phyloP scores from a whole-genome alignment of 2,329 filamentous ascomycete species.

The Exophiala sideris region DNA sequence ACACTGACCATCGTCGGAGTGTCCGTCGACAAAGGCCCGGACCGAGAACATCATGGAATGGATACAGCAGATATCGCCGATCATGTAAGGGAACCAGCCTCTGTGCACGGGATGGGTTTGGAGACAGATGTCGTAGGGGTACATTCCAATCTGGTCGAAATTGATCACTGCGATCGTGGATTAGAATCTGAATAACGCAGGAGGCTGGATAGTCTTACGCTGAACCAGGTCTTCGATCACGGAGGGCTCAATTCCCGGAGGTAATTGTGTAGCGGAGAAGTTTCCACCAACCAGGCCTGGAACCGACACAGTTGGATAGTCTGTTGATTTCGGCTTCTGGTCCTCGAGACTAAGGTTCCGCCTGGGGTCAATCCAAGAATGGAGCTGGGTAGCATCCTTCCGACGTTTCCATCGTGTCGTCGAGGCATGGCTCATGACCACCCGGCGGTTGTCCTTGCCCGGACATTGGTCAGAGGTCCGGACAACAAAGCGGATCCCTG shows the following conservation, averaged over 20 bases:
- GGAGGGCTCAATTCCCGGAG: slow-evolving; percentile 1
- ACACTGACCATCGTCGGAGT: not conserved
- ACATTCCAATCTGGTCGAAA: not conserved
- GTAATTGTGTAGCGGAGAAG: not conserved
- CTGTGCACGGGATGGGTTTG: slow-evolving; percentile 3
- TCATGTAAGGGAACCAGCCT: slow-evolving; percentile 7
- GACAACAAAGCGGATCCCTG: slow-evolving; percentile 1
- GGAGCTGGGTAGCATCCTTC: not conserved
- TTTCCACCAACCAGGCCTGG: not conserved
- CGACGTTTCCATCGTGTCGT: slow-evolving; percentile 2
- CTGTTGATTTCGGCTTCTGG: no score
- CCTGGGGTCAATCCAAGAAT: slow-evolving; percentile 2
- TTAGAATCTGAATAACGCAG: not conserved
- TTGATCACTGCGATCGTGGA: not conserved
- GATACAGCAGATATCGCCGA: slow-evolving; percentile 4
- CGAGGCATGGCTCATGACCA: not conserved
- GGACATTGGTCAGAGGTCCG: not conserved
- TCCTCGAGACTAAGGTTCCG: not conserved
- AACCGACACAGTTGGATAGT: not conserved
- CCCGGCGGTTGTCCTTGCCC: not conserved
- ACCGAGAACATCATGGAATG: slow-evolving; percentile 2
- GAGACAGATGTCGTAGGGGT: slow-evolving; percentile 7
- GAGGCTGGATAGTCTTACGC: not conserved
- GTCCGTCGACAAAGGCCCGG: not conserved
- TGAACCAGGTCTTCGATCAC: slow-evolving; percentile 5